These are phyloP conservation scores for Rhodotorula sp. DNA, from an alignment of 1,284 basidiomycete genomes.

Conservation along the genomic window DNA sequence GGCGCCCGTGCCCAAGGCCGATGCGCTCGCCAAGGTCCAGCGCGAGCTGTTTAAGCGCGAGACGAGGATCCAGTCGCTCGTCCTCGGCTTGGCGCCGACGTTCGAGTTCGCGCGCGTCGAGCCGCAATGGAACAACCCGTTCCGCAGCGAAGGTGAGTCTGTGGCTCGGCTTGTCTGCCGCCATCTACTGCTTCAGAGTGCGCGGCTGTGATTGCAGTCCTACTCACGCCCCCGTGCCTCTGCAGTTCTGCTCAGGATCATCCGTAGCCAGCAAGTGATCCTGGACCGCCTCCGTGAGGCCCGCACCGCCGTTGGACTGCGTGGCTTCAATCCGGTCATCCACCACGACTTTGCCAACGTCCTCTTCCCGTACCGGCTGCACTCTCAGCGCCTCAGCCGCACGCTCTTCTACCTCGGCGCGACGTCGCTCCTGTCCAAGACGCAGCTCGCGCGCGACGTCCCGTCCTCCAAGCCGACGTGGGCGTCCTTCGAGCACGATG, in stretches of 20 bases:
- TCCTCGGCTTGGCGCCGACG: slow-evolving; percentile 32
- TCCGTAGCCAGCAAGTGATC: slow-evolving; percentile 32
- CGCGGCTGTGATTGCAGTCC: neutral
- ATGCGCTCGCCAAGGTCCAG: slow-evolving; percentile 32
- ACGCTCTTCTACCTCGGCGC: slow-evolving; percentile 36
- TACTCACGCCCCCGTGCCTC: neutral
- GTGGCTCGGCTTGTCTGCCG: neutral
- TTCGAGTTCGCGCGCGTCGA: slow-evolving; percentile 37
- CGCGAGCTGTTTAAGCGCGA: slow-evolving; percentile 34
- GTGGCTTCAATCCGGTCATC: slow-evolving; percentile 30
- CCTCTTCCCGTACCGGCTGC: slow-evolving; percentile 37
- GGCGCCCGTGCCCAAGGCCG: slow-evolving; percentile 17
- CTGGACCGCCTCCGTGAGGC: slow-evolving; percentile 34
- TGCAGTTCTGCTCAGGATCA: slow-evolving; percentile 32
- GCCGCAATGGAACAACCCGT: slow-evolving; percentile 29
- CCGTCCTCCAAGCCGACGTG: slow-evolving; percentile 34
- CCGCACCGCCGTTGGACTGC: slow-evolving; percentile 27
- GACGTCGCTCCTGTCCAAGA: slow-evolving; percentile 31
- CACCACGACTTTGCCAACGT: slow-evolving; percentile 35
- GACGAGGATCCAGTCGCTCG: slow-evolving; percentile 22
- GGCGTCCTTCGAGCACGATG: slow-evolving; percentile 35
- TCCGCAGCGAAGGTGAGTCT: slow-evolving; percentile 23
- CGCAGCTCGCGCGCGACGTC: slow-evolving; percentile 33
- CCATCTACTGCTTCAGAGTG: no score
- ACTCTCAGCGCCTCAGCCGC: slow-evolving; percentile 34